phyloP scores from a whole-genome alignment of 2,329 filamentous ascomycete species.

The Fusarium keratoplasticum region DNA sequence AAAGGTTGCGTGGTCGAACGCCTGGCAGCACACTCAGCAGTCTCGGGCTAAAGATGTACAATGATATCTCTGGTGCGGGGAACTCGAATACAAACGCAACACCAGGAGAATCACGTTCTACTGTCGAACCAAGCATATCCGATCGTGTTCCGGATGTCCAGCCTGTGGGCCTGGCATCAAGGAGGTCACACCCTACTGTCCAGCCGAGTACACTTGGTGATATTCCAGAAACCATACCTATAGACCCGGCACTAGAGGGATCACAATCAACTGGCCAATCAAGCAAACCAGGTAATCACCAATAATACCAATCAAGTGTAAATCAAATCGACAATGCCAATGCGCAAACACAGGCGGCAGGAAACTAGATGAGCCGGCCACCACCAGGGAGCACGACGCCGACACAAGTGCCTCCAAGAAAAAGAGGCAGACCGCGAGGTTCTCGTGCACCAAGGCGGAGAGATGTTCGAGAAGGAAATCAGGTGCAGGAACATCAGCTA shows the following conservation, averaged over 20 bases:
- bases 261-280: background rate
- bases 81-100: constrained; percentile 6
- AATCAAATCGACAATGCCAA: background rate
- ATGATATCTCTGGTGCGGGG: constrained; percentile 3
- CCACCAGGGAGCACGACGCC: background rate
- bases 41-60: constrained; percentile 6
- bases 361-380: background rate
- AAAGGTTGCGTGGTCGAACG: constrained; percentile 2
- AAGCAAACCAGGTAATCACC: background rate
- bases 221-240: background rate
- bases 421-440: background rate
- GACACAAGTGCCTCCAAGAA: background rate
- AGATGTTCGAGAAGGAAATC: background rate
- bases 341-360: background rate
- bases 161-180: background rate
- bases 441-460: background rate
- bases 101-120: constrained; percentile 3
- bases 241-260: background rate
- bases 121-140: background rate
- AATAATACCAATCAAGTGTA: background rate
- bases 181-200: background rate
- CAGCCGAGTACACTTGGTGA: background rate
- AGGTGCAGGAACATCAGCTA: too few species aligned
- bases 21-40: background rate
- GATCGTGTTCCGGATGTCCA: background rate